Conservation (phyloP, 371 early-diverging fungal species). For the Circinella minor region DNA sequence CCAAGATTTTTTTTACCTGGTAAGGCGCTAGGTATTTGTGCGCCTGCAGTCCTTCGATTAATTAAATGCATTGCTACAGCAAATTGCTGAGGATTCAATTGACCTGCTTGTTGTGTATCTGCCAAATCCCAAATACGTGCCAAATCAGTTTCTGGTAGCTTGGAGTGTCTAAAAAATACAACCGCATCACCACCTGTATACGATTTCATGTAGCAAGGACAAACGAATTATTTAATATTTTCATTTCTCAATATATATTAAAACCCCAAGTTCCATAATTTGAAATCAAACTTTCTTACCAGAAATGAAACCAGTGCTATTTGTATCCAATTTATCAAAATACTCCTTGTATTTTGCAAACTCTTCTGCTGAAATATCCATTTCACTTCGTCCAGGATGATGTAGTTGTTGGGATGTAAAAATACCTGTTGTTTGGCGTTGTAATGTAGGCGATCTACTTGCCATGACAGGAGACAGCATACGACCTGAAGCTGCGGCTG, state of each 20-base stretch:
- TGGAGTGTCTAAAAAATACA: constrained; percentile 77
- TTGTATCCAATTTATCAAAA: constrained; percentile 38
- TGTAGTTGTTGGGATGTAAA: constrained; percentile 20
- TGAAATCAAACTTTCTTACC: constrained; percentile 17
- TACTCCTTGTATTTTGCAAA: constrained; percentile 33
- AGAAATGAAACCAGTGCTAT: constrained; percentile 34
- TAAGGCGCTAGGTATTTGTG: constrained; percentile 40
- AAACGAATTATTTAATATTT: not conserved
- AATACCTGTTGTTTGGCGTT: constrained; percentile 11
- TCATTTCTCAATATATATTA: not conserved
- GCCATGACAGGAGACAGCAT: constrained; percentile 34
- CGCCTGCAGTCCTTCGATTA: constrained; percentile 53
- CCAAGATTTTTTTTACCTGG: constrained; percentile 12
- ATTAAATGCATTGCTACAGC: constrained; percentile 69
- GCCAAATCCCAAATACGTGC: constrained; percentile 79
- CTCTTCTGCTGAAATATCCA: constrained; percentile 38
- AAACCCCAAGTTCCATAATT: not conserved
- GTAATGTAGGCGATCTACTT: constrained; percentile 21
- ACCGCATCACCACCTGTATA: constrained; percentile 69
- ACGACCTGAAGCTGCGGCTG: constrained; percentile 57
- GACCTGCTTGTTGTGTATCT: constrained; percentile 49
- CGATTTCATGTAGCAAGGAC: no score
- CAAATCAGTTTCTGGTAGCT: constrained; percentile 65
- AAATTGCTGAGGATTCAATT: constrained; percentile 54
- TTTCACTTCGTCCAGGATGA: constrained; percentile 15